These are phyloP conservation scores for Xylaria telfairii DNA, from an alignment of 495 filamentous ascomycete genomes.

Conservation along the genomic window DNA sequence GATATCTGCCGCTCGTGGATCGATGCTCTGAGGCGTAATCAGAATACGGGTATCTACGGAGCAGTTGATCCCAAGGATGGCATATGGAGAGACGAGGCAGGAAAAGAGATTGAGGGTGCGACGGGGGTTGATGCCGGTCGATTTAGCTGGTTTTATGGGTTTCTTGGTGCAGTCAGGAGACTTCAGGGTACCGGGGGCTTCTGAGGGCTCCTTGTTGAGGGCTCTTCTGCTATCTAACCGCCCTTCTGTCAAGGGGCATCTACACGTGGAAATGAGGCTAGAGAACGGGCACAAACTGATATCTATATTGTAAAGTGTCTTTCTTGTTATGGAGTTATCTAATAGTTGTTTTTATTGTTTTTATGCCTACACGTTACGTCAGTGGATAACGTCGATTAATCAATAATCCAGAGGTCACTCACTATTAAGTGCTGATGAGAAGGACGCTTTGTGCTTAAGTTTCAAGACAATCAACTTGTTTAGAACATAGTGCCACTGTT, in stretches of 20 bases:
- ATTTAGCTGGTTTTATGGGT: slow-evolving; percentile 67
- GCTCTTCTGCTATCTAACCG: not conserved
- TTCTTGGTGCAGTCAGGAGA: slow-evolving; percentile 66
- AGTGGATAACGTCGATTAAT: no score
- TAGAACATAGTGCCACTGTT: not conserved
- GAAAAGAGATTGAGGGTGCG: slow-evolving; percentile 61
- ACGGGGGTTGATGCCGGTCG: slow-evolving; percentile 64
- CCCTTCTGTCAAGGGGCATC: not conserved
- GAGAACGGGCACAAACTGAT: no score
- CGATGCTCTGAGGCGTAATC: slow-evolving; percentile 66
- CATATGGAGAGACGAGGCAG: slow-evolving; percentile 63
- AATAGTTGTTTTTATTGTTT: no score
- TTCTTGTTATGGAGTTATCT: no score
- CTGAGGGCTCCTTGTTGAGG: slow-evolving; percentile 27
- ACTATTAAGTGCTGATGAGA: not conserved
- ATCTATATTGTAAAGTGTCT: no score
- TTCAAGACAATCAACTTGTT: not conserved
- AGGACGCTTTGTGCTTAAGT: not conserved
- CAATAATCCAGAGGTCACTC: no score
- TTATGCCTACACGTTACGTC: no score
- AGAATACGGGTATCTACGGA: slow-evolving; percentile 73
- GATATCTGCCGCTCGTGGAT: slow-evolving; percentile 67
- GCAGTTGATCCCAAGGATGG: slow-evolving; percentile 61
- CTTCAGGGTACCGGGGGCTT: slow-evolving; percentile 68
- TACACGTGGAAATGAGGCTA: not conserved